Base-by-base conservation (phyloP, 495 filamentous ascomycete species). In the Neohortaea acidophila region DNA sequence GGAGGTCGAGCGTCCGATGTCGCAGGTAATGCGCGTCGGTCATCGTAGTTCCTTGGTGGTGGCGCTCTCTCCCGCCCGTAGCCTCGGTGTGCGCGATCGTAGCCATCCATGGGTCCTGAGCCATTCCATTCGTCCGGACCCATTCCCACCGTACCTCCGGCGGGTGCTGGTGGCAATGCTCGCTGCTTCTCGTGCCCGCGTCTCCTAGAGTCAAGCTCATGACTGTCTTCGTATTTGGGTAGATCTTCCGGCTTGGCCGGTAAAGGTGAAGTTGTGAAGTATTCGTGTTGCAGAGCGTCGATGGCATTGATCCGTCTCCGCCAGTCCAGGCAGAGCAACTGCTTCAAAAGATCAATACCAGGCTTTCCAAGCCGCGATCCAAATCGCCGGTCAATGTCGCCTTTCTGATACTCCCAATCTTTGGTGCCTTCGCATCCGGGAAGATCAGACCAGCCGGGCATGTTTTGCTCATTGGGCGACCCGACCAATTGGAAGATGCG, bases 401-500 rank as follows among this genome's bases (percentile, higher is more conserved):
- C 75, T 2, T 66, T 65, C 34, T 71, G 70, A 17, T 67, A 62
- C 17, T 69, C 68, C 28, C 79, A 82, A 19, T 66, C 67, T 45
- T 67, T 74, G 22, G 93, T 57, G 4, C 68, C 75, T 40, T 94
- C 83, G 37, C 75, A 85, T 7, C 84, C 84, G 6, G 84, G 84
- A 15, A 99, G 63, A 13, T 62, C 57, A 45, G 68, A 75, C 76
- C 83, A 96, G 4, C 85, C 84, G 18, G 89, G 89, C 89, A 99
- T 99, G 19, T 67, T 89, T 22, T 86, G 74, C 17, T 92, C 83
- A 10, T 70, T 93, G 7, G 89, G 89, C 18, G 83, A 79, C 12
- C 89, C 89, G 38, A 93, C 81, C n/a, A 99, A 71, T 38, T 79
- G 76, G 51, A 93, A 99, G 38, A 96, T 93, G 33, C 87, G 71